Evolutionary conservation across 2,329 filamentous ascomycete genomes (phyloP).

Genomic region (Alternaria ethzedia): DNA sequence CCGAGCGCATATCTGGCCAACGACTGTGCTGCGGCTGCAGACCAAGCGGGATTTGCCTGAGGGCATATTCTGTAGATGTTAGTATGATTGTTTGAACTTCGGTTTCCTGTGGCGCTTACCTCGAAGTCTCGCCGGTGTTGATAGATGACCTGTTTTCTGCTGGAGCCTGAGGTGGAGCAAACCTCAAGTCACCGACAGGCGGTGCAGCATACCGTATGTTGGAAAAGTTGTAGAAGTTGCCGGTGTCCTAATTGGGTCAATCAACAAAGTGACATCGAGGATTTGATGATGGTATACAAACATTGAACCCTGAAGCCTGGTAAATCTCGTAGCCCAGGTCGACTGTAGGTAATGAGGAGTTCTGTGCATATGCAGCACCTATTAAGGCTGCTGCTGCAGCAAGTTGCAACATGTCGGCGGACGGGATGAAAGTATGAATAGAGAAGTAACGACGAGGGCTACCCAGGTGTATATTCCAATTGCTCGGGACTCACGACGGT

Average conservation of each 20-base stretch:
- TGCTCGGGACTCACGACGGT: neutral
- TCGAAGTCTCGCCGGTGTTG: slow-evolving; percentile 52
- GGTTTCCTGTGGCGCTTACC: slow-evolving; percentile 24
- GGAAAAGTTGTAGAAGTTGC: slow-evolving; percentile 60
- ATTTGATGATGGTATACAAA: slow-evolving; percentile 23
- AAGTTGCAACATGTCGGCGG: slow-evolving; percentile 28
- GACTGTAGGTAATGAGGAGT: slow-evolving; percentile 51
- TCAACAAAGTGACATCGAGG: slow-evolving; percentile 7
- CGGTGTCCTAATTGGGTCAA: slow-evolving; percentile 37
- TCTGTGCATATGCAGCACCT: slow-evolving; percentile 31
- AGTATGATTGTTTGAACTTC: neutral
- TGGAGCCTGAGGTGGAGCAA: slow-evolving; percentile 55
- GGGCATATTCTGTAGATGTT: slow-evolving; percentile 39
- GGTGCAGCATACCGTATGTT: slow-evolving; percentile 65
- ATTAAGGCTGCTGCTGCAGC: slow-evolving; percentile 30
- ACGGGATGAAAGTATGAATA: neutral
- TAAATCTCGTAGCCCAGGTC: slow-evolving; percentile 63
- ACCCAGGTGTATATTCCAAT: neutral
- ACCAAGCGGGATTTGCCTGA: slow-evolving; percentile 54
- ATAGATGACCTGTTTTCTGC: slow-evolving; percentile 52
- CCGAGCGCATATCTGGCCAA: slow-evolving; percentile 39
- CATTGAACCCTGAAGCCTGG: slow-evolving; percentile 55
- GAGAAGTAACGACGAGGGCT: neutral
- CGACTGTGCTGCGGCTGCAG: slow-evolving; percentile 39
- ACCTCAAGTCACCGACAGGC: slow-evolving; percentile 59